These are phyloP conservation scores for Cajanus cajan DNA, from an alignment of 306 rosid species.

Conservation along the genomic window DNA sequence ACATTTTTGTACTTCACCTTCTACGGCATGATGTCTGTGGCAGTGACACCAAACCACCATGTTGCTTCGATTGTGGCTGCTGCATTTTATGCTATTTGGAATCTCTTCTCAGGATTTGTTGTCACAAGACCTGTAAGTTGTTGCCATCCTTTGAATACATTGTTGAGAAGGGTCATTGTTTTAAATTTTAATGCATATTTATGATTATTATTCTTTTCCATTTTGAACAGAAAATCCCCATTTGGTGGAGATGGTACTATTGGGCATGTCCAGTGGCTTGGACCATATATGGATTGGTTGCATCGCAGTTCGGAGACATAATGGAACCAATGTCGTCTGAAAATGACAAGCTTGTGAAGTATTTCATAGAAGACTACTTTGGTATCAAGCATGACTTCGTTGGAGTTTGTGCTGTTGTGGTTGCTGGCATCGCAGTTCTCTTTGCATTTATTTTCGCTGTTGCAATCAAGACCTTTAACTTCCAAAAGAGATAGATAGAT, in stretches of 20 bases:
- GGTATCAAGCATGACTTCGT: conserved; percentile 53
- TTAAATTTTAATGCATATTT: background rate
- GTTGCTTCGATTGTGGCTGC: conserved; percentile 54
- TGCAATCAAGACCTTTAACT: conserved; percentile 48
- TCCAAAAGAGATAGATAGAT: conserved; percentile 47
- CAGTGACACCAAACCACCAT: conserved; percentile 61
- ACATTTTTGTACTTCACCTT: conserved; percentile 63
- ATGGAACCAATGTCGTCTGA: background rate
- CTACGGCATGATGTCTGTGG: conserved; percentile 79
- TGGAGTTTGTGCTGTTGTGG: conserved; percentile 35
- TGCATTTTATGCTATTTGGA: conserved; percentile 61
- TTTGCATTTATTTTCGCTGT: conserved; percentile 44
- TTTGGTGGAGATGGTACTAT: conserved; percentile 90
- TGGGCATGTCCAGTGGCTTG: conserved; percentile 77
- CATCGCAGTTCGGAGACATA: conserved; percentile 58
- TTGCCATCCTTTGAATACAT: background rate
- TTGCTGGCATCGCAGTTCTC: conserved; percentile 27
- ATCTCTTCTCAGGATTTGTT: conserved; percentile 70
- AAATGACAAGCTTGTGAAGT: conserved; percentile 1
- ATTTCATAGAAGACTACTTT: conserved; percentile 26
- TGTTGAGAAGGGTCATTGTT: background rate
- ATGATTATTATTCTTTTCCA: background rate
- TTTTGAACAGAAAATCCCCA: conserved; percentile 33
- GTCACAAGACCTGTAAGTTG: conserved; percentile 59
- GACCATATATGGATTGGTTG: conserved; percentile 72